Evolutionary conservation across 2,329 filamentous ascomycete species (phyloP), one percentile per base, ranked within the genome.

Genomic region (Aspergillus uvarum): DNA sequence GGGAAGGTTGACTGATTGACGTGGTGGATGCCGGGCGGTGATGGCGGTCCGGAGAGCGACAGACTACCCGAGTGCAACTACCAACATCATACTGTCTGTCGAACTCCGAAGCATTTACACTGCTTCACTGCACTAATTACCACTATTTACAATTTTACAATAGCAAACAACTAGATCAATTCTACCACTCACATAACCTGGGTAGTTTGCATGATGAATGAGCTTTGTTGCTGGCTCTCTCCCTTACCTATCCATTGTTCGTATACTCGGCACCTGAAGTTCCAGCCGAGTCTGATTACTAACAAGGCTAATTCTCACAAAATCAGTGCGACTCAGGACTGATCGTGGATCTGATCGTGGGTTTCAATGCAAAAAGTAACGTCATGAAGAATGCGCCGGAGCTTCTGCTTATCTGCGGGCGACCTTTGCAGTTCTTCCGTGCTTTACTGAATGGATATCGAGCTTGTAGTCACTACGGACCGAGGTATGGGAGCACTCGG

Each of bases 1-100:
- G 61, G 60, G 62, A 61, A 65, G 61, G 56, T 60, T 56, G 53
- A 61, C 65, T 66, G 64, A 61, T 65, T 66, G 64, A 67, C 59
- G 67, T 69, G 67, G 68, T 68, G 65, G 67, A 3, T 69, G 67
- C 68, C 67, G 65, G 59, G 62, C 66, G 64, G 66, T 68, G 66
- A 67, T 70, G 67, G 69, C 48, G 67, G 66, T 71, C 68, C 72
- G 72, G 73, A 67, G 72, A 69, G 66, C 72, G 72, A 62, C 65
- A 75, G 70, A 67, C 67, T 65, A 63, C 68, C 66, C 67, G 66
- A 70, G 72, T 70, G 74, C 73, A 72, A 70, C 47, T 35, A 44
- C 14, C 38, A 16, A n/a, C 12, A 16, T 16, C 10, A 22, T 22
- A 22, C 22, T 22, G 2, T 22, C 22, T 22, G 22, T 22, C 22